Evolutionary conservation across 1,139 yeast species (phyloP).

Genomic region (Debaryomyces udenii): DNA sequence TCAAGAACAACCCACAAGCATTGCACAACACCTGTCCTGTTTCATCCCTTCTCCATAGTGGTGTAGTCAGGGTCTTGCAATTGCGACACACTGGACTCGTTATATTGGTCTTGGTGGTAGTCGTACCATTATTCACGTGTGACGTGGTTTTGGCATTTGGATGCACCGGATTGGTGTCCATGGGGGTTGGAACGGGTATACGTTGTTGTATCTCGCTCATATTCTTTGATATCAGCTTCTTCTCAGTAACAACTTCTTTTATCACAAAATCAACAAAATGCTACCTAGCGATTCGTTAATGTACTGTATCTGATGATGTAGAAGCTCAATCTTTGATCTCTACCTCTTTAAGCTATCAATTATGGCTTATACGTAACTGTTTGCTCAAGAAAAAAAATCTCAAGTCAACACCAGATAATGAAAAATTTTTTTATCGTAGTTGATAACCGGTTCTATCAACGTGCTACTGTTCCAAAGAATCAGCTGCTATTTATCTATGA

Average conservation of each 20-base stretch:
- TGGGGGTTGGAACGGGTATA: constrained; percentile 14
- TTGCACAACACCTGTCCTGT: constrained; percentile 91
- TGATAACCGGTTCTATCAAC: constrained; percentile 2
- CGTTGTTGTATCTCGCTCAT: constrained; percentile 25
- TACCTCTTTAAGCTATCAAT: too few relatives aligned
- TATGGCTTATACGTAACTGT: too few relatives aligned
- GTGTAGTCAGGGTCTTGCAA: constrained; percentile 90
- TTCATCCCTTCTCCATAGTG: constrained; percentile 94
- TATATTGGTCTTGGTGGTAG: constrained; percentile 52
- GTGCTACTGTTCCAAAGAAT: not conserved
- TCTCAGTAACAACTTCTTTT: not conserved
- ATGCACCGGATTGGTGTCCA: constrained; percentile 32
- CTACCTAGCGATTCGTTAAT: too few relatives aligned
- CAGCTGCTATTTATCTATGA: not conserved
- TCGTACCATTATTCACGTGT: constrained; percentile 46
- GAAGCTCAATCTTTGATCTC: too few relatives aligned
- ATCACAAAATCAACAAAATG: constrained; percentile 1
- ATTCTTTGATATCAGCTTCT: not conserved
- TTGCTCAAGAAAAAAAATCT: too few relatives aligned
- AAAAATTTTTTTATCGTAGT: constrained; percentile 7
- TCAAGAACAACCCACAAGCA: constrained; percentile 91
- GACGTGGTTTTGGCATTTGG: constrained; percentile 55
- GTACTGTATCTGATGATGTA: too few relatives aligned
- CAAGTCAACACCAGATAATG: constrained; percentile 6
- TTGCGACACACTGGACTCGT: constrained; percentile 80